These are phyloP conservation scores for Fraxinus angustifolia DNA, from an alignment of 305 asterid species.

Conservation along the genomic window DNA sequence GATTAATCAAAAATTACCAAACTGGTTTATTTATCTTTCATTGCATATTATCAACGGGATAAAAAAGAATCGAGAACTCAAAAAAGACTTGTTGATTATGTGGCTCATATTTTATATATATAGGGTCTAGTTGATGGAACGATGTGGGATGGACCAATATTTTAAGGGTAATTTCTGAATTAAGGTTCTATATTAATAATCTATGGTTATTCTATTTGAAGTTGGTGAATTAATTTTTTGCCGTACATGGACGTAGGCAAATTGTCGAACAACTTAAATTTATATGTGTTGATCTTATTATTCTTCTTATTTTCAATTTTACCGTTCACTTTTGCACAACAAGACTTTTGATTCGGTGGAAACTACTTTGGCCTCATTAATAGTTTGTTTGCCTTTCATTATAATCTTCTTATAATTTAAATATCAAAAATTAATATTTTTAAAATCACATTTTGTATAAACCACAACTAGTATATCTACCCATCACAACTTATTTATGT, in stretches of 20 bases:
- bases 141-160: no score
- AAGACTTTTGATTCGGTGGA: neutral
- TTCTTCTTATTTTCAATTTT: no score
- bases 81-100: no score
- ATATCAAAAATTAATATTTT: neutral
- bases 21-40: no score
- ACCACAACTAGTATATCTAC: neutral
- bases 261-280: neutral
- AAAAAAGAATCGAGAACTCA: no score
- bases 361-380: neutral
- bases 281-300: neutral
- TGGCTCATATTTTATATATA: neutral
- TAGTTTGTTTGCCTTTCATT: neutral
- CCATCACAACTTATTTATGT: no score
- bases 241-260: neutral
- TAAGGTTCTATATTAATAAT: neutral
- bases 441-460: neutral
- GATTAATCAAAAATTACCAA: no score
- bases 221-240: no score
- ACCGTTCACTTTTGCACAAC: neutral
- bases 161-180: neutral
- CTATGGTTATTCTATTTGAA: neutral
- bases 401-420: no score
- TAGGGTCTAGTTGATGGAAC: neutral
- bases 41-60: neutral